Base-by-base conservation (phyloP, 1,284 basidiomycete species). In the Anthracocystis walkeri region DNA sequence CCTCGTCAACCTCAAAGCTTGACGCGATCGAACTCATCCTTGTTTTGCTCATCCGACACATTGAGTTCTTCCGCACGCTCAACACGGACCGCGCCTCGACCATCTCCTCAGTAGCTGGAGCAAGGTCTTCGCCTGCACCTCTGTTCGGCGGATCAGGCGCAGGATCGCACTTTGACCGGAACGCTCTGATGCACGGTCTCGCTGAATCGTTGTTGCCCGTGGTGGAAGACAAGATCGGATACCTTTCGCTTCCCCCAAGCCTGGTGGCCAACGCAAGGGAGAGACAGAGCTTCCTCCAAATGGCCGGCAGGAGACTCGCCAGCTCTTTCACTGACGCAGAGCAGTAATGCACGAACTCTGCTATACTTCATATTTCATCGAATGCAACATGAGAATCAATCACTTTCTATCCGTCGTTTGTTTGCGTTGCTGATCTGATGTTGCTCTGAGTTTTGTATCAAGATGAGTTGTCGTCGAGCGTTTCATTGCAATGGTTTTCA, bases 21-120 rank as follows among this genome's bases (percentile, higher is more conserved):
- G 93, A 90, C 73, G 90, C 91, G 50, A 87, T 91, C 52, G 94
- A 97, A 86, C 92, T 95, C 87, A 86, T 93, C 7, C 87, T 97
- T 7, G 88, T 97, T 7, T 87, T 97, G 27, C 87, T 94, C 12
- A 95, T 93, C 91, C 89, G 94, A 35, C 95, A 97, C 83, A 83
- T 95, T 41, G 88, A 90, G 20, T 87, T 86, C 78, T 89, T 87
- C 83, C 85, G 87, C 82, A 27, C 80, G 75, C 45, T 84, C 57
- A 41, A 60, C 58, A 54, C 46, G 31, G 58, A 69, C 52, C 38
- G 57, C 45, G 16, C 41, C 18, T 29, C 33, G 7, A 11, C 59
- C 18, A 25, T 50, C 25, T 23, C 35, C 7, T 40, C 38, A 23
- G 10, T 35, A 27, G 42, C 25, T 18, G 48, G 56, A 7, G 50